Evolutionary conservation across 768 basidiomycete genomes (phyloP).

Genomic region (Crassisporium funariophilum): DNA sequence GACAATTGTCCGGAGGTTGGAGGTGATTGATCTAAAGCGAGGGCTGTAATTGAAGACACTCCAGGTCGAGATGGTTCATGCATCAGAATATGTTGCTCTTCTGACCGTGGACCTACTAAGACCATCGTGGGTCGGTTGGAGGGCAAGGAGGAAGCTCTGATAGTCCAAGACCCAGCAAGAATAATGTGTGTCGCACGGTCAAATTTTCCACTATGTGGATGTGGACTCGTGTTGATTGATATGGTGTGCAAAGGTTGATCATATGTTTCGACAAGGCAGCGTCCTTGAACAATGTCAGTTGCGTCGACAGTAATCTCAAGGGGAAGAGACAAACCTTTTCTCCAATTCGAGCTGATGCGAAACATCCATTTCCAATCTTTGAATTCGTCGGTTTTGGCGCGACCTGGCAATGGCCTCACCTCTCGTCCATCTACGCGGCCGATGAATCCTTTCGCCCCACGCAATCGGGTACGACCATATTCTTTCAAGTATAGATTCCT

Average conservation of each 20-base stretch:
- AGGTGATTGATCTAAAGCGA: constrained; percentile 77
- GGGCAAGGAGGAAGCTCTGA: constrained; percentile 54
- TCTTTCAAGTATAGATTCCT: constrained; percentile 61
- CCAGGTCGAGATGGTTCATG: constrained; percentile 40
- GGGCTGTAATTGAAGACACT: constrained; percentile 53
- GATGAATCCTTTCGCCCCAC: constrained; percentile 67
- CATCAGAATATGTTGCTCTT: constrained; percentile 39
- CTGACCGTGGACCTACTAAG: constrained; percentile 36
- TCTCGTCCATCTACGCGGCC: constrained; percentile 58
- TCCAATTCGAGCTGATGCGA: constrained; percentile 82
- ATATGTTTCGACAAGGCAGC: constrained; percentile 52
- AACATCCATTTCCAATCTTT: constrained; percentile 90
- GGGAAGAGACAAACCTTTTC: constrained; percentile 53
- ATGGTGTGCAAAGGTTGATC: constrained; percentile 1
- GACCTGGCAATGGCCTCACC: constrained; percentile 58
- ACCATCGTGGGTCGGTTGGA: constrained; percentile 37
- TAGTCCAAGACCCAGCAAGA: constrained; percentile 59
- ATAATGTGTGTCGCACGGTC: constrained; percentile 42
- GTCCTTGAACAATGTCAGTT: constrained; percentile 45
- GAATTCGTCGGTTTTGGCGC: constrained; percentile 40
- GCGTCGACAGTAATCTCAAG: constrained; percentile 14
- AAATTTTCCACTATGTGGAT: constrained; percentile 2
- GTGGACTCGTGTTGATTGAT: constrained; percentile 4
- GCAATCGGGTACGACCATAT: constrained; percentile 67
- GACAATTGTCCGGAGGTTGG: constrained; percentile 45